These are phyloP conservation scores for Elaeis guineensis DNA, from an alignment of 176 grass and related monocot genomes.

Conservation along the genomic window DNA sequence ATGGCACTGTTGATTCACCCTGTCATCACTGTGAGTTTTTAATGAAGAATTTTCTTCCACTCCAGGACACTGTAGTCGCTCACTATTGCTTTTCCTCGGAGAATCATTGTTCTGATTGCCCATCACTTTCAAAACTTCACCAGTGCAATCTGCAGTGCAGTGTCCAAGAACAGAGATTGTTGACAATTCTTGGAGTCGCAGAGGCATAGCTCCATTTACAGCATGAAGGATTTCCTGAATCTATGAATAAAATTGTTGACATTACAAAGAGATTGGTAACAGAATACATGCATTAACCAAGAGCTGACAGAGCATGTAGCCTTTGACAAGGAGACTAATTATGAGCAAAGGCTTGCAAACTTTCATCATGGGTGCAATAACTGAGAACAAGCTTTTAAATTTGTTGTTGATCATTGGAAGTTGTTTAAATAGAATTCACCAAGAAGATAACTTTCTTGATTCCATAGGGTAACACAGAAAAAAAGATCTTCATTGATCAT, in stretches of 20 bases:
- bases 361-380: too few relatives aligned
- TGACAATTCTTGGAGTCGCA: conserved; percentile 39
- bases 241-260: conserved; percentile 14
- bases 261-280: conserved; percentile 7
- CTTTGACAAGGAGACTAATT: neutral
- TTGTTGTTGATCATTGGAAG: too few relatives aligned
- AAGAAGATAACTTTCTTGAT: too few relatives aligned
- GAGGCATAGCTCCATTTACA: conserved; percentile 56
- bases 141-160: conserved; percentile 23
- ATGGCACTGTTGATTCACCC: conserved; percentile 6
- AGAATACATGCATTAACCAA: neutral
- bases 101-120: conserved; percentile 22
- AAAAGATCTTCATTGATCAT: too few relatives aligned
- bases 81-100: conserved; percentile 3
- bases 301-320: conserved; percentile 12
- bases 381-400: too few relatives aligned
- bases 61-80: conserved; percentile 12
- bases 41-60: conserved; percentile 10
- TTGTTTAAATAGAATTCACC: too few relatives aligned
- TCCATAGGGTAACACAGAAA: too few relatives aligned
- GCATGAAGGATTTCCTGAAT: conserved; percentile 45
- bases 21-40: conserved; percentile 18
- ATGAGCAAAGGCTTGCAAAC: too few relatives aligned
- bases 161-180: conserved; percentile 54
- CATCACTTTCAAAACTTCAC: conserved; percentile 18